Conservation (phyloP, 805 yeast genomes). For the Sugiyamaella smithiae region DNA sequence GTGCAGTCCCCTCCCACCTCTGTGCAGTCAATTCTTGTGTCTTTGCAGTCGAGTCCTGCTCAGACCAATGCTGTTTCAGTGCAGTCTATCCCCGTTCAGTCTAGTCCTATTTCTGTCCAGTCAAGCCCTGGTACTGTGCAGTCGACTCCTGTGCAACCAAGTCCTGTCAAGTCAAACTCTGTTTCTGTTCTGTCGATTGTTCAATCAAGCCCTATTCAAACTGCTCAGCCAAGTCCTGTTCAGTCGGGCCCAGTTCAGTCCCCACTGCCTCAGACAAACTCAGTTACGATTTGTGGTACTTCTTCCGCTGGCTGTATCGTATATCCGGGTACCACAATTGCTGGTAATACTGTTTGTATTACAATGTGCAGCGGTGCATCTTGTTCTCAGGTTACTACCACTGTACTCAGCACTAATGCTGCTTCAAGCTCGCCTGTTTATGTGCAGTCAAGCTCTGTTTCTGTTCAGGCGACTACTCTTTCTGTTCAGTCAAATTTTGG, state of each 20-base stretch:
- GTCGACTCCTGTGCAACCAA: constrained; percentile 45
- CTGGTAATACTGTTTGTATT: constrained; percentile 48
- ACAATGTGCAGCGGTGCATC: constrained; percentile 78
- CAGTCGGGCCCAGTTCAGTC: constrained; percentile 1
- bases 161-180: constrained; percentile 49
- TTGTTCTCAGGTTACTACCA: constrained; percentile 64
- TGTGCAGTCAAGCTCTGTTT: constrained; percentile 58
- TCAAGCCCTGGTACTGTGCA: not conserved
- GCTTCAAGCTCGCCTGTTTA: too few species aligned
- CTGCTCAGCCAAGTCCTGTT: not conserved
- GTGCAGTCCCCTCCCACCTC: too few species aligned
- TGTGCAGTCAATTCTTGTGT: too few species aligned
- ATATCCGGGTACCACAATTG: constrained; percentile 6
- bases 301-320: constrained; percentile 4
- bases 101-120: not conserved
- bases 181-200: constrained; percentile 58
- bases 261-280: not conserved
- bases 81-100: too few species aligned
- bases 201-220: constrained; percentile 24
- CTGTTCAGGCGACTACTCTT: constrained; percentile 59
- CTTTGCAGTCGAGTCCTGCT: too few species aligned
- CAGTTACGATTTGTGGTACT: too few species aligned
- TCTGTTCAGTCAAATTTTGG: not conserved
- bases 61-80: too few species aligned
- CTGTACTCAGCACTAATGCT: not conserved